Evolutionary conservation across 306 rosid species (phyloP).

Genomic region (Castanospermum australe): DNA sequence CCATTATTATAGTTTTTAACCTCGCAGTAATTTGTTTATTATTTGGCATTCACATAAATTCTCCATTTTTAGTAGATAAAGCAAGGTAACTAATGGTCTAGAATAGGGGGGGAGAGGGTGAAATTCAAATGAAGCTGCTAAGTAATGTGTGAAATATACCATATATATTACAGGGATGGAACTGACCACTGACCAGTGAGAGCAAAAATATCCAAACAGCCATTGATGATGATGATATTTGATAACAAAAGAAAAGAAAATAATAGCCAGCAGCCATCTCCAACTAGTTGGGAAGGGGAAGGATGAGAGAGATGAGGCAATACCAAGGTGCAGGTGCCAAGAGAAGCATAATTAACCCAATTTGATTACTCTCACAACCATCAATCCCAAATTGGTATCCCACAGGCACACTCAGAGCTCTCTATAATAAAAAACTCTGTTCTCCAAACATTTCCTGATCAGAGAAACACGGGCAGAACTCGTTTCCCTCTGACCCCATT

Average conservation of each 20-base stretch:
- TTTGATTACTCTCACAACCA: neutral
- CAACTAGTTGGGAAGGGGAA: neutral
- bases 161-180: neutral
- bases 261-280: neutral
- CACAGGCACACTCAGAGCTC: neutral
- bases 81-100: neutral
- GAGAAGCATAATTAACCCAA: neutral
- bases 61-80: neutral
- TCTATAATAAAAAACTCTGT: neutral
- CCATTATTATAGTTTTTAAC: neutral
- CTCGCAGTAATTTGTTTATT: neutral
- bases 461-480: constrained; percentile 20
- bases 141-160: neutral
- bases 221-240: neutral
- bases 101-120: neutral
- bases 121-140: neutral
- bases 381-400: constrained; percentile 23
- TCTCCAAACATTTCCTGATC: constrained; percentile 20
- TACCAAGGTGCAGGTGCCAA: no score
- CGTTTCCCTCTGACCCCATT: constrained; percentile 17
- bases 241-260: neutral
- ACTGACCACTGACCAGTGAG: neutral
- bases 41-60: neutral
- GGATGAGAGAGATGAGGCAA: neutral
- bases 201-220: neutral